phyloP scores from a whole-genome alignment of 805 yeast genomes.

The Nakazawaea pomicola region DNA sequence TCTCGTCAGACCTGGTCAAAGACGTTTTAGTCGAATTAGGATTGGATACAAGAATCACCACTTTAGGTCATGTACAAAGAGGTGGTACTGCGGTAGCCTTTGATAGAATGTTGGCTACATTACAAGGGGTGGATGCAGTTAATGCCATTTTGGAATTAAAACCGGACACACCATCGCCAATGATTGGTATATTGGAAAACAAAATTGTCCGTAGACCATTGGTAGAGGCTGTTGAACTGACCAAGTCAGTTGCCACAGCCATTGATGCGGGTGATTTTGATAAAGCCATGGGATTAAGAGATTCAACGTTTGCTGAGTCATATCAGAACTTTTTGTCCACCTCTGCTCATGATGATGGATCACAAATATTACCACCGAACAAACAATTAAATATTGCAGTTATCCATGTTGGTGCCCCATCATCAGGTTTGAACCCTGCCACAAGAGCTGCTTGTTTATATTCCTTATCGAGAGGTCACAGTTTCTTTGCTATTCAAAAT shows the following conservation, averaged over 20 bases:
- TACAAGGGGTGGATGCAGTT: slow-evolving; percentile 98
- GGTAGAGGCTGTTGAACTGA: slow-evolving; percentile 83
- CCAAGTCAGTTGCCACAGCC: slow-evolving; percentile 88
- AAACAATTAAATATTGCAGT: slow-evolving; percentile 75
- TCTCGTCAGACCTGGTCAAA: slow-evolving; percentile 75
- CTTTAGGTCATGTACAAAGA: slow-evolving; percentile 96
- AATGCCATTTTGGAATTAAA: slow-evolving; percentile 85
- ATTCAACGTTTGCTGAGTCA: slow-evolving; percentile 81
- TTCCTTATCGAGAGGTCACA: slow-evolving; percentile 87
- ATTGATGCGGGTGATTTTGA: slow-evolving; percentile 76
- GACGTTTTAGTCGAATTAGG: slow-evolving; percentile 80
- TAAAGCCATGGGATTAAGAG: slow-evolving; percentile 82
- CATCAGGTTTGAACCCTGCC: slow-evolving; percentile 94
- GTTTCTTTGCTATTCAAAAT: slow-evolving; percentile 84
- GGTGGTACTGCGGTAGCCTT: slow-evolving; percentile 98
- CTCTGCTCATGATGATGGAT: slow-evolving; percentile 61
- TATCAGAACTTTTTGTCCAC: slow-evolving; percentile 67
- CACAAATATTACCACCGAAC: slow-evolving; percentile 52
- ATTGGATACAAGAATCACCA: slow-evolving; percentile 90
- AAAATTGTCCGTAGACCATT: slow-evolving; percentile 80
- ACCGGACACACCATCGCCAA: slow-evolving; percentile 89
- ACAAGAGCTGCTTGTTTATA: slow-evolving; percentile 86
- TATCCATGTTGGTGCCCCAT: slow-evolving; percentile 93
- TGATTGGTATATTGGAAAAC: slow-evolving; percentile 87
- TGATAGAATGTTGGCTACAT: slow-evolving; percentile 85